Evolutionary conservation across 495 filamentous ascomycete species (phyloP).

Genomic region (Hypoxylon rickii): DNA sequence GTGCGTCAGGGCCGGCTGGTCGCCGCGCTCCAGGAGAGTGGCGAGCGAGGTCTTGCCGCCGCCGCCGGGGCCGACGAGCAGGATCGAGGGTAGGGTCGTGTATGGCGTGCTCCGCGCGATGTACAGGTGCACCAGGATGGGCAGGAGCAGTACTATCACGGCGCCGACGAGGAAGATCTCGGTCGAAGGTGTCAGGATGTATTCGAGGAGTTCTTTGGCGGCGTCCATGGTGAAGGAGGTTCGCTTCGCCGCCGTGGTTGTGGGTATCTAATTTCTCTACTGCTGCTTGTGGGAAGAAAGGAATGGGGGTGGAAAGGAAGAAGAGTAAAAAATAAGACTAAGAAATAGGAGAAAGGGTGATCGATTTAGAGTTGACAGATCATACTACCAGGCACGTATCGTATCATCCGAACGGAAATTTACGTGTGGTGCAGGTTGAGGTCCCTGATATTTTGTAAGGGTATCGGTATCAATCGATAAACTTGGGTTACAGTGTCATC

Average conservation of each 20-base stretch:
- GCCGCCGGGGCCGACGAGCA: conserved; percentile 82
- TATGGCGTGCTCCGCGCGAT: conserved; percentile 70
- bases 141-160: conserved; percentile 71
- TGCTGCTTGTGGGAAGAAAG: background rate
- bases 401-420: too few species aligned
- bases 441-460: too few species aligned
- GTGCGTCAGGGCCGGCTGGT: conserved; percentile 63
- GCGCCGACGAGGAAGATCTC: conserved; percentile 66
- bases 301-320: background rate
- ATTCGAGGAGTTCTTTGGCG: conserved; percentile 45
- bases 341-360: too few species aligned
- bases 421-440: conserved; percentile 3
- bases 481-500: conserved; percentile 35
- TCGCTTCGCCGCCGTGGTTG: background rate
- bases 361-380: conserved; percentile 2
- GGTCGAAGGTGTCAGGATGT: conserved; percentile 55
- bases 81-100: conserved; percentile 74
- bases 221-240: conserved; percentile 18
- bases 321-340: background rate
- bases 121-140: conserved; percentile 75
- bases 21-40: conserved; percentile 63
- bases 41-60: conserved; percentile 88
- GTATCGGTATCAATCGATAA: too few species aligned
- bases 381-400: too few species aligned
- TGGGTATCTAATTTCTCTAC: background rate